Percentiles rank a stretch among this genome's conserved stretches.
Evolutionary conservation across 108 stramenopile genomes (phyloP).

Genomic region (Cyclotella sp.): DNA sequence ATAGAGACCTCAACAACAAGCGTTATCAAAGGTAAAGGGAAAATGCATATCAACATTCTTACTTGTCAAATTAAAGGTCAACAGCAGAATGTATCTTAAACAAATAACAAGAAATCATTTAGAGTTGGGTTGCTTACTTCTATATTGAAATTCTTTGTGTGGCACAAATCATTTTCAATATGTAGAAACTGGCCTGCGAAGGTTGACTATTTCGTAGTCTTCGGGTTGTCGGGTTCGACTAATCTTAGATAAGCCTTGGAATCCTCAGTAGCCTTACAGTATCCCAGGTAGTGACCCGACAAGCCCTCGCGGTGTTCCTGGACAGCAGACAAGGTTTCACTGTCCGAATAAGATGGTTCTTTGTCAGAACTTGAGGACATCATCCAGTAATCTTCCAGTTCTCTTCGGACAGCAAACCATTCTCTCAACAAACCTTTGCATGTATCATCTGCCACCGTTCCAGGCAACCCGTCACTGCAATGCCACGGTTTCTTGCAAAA

Average conservation of each 20-base stretch:
- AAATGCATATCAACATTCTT: slow-evolving; percentile 26
- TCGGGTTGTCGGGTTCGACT: slow-evolving; percentile 13
- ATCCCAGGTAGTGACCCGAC: neutral
- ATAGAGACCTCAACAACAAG: slow-evolving; percentile 29
- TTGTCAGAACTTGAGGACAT: slow-evolving; percentile 1
- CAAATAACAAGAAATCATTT: neutral
- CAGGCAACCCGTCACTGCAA: slow-evolving; percentile 45
- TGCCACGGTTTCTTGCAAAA: slow-evolving; percentile 77
- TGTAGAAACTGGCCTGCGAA: neutral
- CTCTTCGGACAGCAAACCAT: slow-evolving; percentile 51
- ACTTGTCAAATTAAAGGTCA: slow-evolving; percentile 28
- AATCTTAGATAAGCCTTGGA: slow-evolving; percentile 1
- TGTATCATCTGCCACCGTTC: slow-evolving; percentile 43
- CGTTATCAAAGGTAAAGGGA: slow-evolving; percentile 41
- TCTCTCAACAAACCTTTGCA: slow-evolving; percentile 47
- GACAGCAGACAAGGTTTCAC: neutral
- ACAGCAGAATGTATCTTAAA: slow-evolving; percentile 13
- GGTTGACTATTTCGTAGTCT: too few species aligned
- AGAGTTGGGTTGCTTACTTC: too few species aligned
- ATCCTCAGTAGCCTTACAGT: neutral
- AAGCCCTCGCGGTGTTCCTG: neutral
- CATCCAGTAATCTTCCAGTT: slow-evolving; percentile 57
- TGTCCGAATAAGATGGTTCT: neutral
- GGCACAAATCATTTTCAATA: neutral
- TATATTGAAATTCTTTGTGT: too few species aligned